Conservation (phyloP, 2,329 filamentous ascomycete genomes). For the Pseudocercospora fuligena region DNA sequence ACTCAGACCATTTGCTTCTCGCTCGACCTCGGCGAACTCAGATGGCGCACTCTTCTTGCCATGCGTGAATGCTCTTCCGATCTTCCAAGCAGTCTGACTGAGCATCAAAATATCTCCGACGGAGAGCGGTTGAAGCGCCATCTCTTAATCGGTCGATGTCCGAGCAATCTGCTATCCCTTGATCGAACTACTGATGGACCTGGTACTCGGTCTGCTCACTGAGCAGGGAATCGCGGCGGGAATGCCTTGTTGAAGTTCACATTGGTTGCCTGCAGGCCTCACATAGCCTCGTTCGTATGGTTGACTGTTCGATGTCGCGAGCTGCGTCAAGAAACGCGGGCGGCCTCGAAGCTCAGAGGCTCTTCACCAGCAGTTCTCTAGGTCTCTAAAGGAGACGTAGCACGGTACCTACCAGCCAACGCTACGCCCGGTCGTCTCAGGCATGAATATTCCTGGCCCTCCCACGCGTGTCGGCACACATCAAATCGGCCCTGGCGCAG, state of each 20-base stretch:
- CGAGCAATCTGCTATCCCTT: neutral
- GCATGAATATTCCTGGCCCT: neutral
- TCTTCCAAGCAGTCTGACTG: conserved; percentile 53
- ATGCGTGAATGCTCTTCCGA: conserved; percentile 50
- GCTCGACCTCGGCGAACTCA: conserved; percentile 51
- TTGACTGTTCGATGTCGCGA: neutral
- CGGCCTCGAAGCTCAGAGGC: neutral
- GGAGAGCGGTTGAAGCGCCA: conserved; percentile 35
- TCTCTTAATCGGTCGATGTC: conserved; percentile 15
- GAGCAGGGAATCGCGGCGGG: neutral
- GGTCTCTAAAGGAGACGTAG: neutral
- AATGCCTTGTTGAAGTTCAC: neutral
- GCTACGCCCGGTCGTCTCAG: neutral
- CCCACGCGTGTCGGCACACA: conserved; percentile 3
- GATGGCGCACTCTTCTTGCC: conserved; percentile 46
- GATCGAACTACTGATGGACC: neutral
- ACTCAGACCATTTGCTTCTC: conserved; percentile 48
- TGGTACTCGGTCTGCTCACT: neutral
- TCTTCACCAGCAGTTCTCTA: neutral
- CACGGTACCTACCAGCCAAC: neutral
- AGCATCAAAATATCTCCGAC: conserved; percentile 53
- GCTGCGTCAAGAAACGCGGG: neutral
- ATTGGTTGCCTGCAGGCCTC: neutral
- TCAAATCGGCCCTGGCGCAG: conserved; percentile 1
- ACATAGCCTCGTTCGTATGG: neutral